Conservation (phyloP, 805 yeast species). For the Suhomyces xylopsoci region DNA sequence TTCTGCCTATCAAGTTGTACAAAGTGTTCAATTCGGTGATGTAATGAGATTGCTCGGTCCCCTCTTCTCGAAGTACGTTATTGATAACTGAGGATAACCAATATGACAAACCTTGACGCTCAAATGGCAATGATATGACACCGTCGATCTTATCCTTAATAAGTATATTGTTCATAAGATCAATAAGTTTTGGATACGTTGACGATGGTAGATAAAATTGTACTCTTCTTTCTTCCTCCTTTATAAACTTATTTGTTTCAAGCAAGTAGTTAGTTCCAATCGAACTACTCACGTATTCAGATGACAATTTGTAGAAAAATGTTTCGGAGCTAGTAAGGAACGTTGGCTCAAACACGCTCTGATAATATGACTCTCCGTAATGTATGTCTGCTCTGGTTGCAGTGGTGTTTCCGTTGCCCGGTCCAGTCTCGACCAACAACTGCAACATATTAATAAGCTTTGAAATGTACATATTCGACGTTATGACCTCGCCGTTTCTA, state of each 20-base stretch:
- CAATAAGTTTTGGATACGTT: conserved; percentile 52
- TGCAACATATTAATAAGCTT: conserved; percentile 71
- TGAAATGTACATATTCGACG: conserved; percentile 53
- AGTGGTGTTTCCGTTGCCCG: conserved; percentile 8
- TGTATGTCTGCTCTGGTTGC: conserved; percentile 16
- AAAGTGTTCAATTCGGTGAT: conserved; percentile 43
- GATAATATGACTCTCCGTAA: conserved; percentile 59
- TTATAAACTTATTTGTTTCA: conserved; percentile 49
- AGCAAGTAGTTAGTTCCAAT: conserved; percentile 55
- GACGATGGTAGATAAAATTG: conserved; percentile 51
- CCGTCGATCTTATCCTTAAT: conserved; percentile 54
- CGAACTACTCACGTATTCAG: conserved; percentile 38
- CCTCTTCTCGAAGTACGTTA: conserved; percentile 9
- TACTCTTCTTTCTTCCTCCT: conserved; percentile 60
- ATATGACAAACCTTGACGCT: conserved; percentile 52
- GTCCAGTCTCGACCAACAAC: conserved; percentile 44
- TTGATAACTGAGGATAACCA: conserved; percentile 51
- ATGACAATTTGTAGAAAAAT: conserved; percentile 51
- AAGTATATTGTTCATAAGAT: conserved; percentile 56
- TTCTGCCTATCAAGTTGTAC: conserved; percentile 50
- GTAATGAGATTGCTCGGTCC: conserved; percentile 16
- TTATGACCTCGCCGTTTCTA: conserved; percentile 51
- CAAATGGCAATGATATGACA: conserved; percentile 47
- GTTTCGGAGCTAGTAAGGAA: conserved; percentile 52
- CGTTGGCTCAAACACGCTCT: conserved; percentile 62